phyloP scores from a whole-genome alignment of 768 basidiomycete species.

The Agaricus blazei region DNA sequence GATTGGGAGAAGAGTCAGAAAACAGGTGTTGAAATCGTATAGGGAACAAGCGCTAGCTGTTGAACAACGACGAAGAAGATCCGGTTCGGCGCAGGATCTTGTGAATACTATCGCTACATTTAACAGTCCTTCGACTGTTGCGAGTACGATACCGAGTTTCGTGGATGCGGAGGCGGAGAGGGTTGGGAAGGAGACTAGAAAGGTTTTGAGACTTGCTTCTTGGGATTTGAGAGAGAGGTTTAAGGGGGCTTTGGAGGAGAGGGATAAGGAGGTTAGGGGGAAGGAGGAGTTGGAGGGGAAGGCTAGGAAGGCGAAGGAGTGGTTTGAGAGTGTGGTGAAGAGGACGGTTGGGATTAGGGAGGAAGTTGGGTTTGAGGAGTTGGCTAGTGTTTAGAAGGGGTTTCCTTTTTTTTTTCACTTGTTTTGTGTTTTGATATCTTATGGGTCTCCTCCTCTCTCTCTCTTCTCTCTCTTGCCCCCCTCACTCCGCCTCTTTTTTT shows the following conservation, averaged over 20 bases:
- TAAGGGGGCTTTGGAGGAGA: slow-evolving; percentile 73
- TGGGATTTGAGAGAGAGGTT: slow-evolving; percentile 90
- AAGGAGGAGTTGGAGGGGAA: slow-evolving; percentile 73
- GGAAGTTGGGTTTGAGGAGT: slow-evolving; percentile 21
- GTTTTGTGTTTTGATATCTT: too few relatives aligned
- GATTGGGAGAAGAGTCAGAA: slow-evolving; percentile 78
- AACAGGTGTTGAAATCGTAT: slow-evolving; percentile 41
- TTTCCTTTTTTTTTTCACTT: neutral
- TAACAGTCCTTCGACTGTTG: too few relatives aligned
- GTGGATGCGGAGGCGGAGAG: slow-evolving; percentile 65
- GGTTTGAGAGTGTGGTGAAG: slow-evolving; percentile 55
- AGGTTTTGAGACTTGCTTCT: slow-evolving; percentile 84
- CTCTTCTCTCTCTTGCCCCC: too few relatives aligned
- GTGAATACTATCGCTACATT: too few relatives aligned
- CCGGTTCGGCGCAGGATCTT: too few relatives aligned
- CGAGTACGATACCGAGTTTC: neutral
- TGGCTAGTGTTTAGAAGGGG: neutral
- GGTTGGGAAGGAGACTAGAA: slow-evolving; percentile 81
- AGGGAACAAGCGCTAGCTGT: neutral
- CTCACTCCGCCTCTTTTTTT: too few relatives aligned
- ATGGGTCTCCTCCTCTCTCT: too few relatives aligned
- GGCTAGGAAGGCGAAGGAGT: slow-evolving; percentile 65
- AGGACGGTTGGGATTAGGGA: slow-evolving; percentile 41
- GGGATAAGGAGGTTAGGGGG: slow-evolving; percentile 66
- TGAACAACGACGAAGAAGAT: neutral